phyloP scores from a whole-genome alignment of 805 yeast genomes.

The Lachancea meyersii region DNA sequence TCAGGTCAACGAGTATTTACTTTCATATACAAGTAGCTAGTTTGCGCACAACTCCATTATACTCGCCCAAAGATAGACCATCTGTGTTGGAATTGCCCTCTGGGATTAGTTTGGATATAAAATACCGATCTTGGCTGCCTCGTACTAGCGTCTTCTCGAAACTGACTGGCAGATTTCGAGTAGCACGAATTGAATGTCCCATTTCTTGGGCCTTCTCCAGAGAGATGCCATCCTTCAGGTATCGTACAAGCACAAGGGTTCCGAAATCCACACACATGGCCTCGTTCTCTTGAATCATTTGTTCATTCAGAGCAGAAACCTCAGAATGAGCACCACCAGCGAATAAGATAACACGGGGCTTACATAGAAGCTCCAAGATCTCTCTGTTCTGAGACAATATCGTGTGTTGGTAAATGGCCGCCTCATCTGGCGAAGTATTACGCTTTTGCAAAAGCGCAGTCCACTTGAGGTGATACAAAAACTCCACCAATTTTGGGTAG shows the following conservation, averaged over 20 bases:
- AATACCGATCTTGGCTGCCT: constrained; percentile 19
- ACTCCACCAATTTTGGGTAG: constrained; percentile 7
- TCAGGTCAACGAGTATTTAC: background rate
- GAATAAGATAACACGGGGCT: constrained; percentile 6
- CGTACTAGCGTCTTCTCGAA: constrained; percentile 7
- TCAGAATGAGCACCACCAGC: background rate
- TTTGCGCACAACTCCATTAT: constrained; percentile 2
- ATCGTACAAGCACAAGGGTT: constrained; percentile 14
- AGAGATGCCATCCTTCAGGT: constrained; percentile 1
- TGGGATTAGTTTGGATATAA: constrained; percentile 15
- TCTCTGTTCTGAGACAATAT: constrained; percentile 7
- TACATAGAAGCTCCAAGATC: constrained; percentile 7
- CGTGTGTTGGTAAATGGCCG: constrained; percentile 11
- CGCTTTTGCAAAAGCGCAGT: constrained; percentile 14
- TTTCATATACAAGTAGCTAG: background rate
- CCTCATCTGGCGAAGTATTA: constrained; percentile 22
- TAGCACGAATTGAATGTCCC: background rate
- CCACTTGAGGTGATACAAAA: constrained; percentile 13
- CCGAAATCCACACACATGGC: constrained; percentile 18
- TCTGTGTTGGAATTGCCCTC: constrained; percentile 13
- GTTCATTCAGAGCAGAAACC: constrained; percentile 5
- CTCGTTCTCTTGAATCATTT: constrained; percentile 5
- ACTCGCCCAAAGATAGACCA: constrained; percentile 12
- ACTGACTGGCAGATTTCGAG: constrained; percentile 1
- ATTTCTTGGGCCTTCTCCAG: background rate